A percentile compares a stretch with the other conserved stretches of the same genome.
phyloP scores from a whole-genome alignment of 2,329 filamentous ascomycete genomes.

The Ophiostoma ips region DNA sequence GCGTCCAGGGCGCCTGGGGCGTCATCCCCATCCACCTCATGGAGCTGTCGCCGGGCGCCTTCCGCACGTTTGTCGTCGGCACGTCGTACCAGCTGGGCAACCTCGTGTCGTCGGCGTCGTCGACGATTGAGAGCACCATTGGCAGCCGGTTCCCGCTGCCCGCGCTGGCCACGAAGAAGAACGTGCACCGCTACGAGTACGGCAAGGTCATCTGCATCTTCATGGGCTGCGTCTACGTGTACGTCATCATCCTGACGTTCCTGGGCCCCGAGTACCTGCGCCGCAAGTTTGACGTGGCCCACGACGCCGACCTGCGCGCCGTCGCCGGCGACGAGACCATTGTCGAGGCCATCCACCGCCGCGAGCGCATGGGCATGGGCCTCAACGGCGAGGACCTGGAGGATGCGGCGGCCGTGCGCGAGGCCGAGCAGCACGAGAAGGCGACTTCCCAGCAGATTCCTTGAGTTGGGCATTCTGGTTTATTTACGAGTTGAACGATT shows the following conservation, averaged over 20 bases:
- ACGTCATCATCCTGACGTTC: slow-evolving; percentile 46
- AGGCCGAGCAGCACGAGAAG: not conserved
- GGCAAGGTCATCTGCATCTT: slow-evolving; percentile 83
- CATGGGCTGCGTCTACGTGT: slow-evolving; percentile 67
- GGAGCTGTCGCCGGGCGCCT: slow-evolving; percentile 58
- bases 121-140: slow-evolving; percentile 63
- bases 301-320: slow-evolving; percentile 34
- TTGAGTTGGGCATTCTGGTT: not conserved
- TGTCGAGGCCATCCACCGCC: slow-evolving; percentile 13
- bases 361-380: slow-evolving; percentile 14
- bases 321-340: slow-evolving; percentile 28
- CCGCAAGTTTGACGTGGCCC: slow-evolving; percentile 35
- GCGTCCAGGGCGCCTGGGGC: slow-evolving; percentile 64
- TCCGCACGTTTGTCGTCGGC: slow-evolving; percentile 62
- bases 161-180: slow-evolving; percentile 39
- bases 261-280: slow-evolving; percentile 44
- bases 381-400: slow-evolving; percentile 13
- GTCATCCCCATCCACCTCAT: slow-evolving; percentile 67
- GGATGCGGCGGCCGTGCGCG: slow-evolving; percentile 9
- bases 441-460: not conserved
- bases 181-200: slow-evolving; percentile 49
- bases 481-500: not conserved
- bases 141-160: slow-evolving; percentile 62
- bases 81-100: slow-evolving; percentile 68
- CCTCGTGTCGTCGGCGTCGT: slow-evolving; percentile 53